phyloP scores from a whole-genome alignment of 495 filamentous ascomycete genomes.

The Neurospora terricola region DNA sequence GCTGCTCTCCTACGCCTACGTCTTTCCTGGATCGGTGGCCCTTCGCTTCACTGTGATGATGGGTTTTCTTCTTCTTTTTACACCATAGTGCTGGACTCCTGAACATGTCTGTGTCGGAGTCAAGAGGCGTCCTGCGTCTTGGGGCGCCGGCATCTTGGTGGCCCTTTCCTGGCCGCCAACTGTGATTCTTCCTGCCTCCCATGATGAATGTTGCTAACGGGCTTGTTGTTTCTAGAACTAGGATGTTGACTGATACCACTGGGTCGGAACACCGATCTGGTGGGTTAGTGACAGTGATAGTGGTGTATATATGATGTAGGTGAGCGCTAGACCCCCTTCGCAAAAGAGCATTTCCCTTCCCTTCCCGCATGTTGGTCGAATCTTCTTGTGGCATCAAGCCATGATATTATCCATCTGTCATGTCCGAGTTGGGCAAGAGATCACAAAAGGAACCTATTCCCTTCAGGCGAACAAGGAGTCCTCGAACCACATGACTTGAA shows the following conservation, averaged over 20 bases:
- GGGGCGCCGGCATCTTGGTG: neutral
- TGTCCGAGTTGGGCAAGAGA: too few relatives aligned
- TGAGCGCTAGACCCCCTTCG: neutral
- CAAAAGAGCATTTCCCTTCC: accelerated
- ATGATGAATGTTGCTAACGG: neutral
- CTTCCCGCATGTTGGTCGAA: neutral
- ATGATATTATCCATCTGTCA: too few relatives aligned
- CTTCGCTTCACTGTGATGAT: neutral
- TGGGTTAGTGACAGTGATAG: neutral
- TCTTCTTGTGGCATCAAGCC: neutral
- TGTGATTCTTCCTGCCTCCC: neutral
- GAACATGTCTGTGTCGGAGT: neutral
- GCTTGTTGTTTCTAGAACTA: too few relatives aligned
- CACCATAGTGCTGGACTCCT: neutral
- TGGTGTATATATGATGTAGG: neutral
- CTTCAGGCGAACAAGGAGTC: neutral
- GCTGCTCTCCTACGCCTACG: neutral
- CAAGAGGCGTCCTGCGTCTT: neutral
- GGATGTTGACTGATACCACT: neutral
- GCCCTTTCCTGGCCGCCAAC: neutral
- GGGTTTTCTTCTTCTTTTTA: neutral
- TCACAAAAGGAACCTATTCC: too few relatives aligned
- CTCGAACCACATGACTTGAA: neutral
- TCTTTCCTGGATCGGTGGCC: neutral
- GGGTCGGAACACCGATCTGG: neutral